These are phyloP conservation scores for Alternaria consortialis DNA, from an alignment of 2,329 filamentous ascomycete genomes.

Conservation along the genomic window DNA sequence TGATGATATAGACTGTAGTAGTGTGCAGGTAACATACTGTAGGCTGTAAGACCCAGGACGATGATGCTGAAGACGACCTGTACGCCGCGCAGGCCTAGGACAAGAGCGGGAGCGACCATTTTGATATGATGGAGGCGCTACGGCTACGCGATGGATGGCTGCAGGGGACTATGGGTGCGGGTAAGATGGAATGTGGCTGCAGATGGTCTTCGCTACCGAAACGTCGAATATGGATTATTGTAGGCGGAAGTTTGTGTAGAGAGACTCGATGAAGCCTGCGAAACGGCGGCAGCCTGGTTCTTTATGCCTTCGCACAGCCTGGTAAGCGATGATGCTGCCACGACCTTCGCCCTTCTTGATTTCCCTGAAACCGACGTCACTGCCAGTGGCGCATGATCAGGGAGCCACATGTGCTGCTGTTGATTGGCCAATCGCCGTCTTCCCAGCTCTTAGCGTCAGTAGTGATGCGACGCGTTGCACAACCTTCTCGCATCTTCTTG, in stretches of 20 bases:
- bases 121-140: constrained; percentile 10
- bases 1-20: not conserved
- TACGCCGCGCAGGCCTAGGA: constrained; percentile 71
- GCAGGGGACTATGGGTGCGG: constrained; percentile 3
- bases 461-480: constrained; percentile 21
- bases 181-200: constrained; percentile 12
- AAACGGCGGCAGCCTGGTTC: constrained; percentile 22
- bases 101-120: constrained; percentile 49
- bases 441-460: constrained; percentile 2
- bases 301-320: constrained; percentile 20
- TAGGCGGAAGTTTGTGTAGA: constrained; percentile 1
- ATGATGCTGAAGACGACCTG: constrained; percentile 77
- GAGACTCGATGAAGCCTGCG: not conserved
- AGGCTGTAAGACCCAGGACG: constrained; percentile 78
- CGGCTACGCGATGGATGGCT: constrained; percentile 4
- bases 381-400: constrained; percentile 28
- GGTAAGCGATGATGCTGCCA: constrained; percentile 32
- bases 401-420: not conserved
- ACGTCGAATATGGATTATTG: not conserved
- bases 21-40: constrained; percentile 63
- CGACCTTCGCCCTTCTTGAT: constrained; percentile 15
- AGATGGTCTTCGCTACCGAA: constrained; percentile 2
- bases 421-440: constrained; percentile 24
- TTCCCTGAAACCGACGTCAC: constrained; percentile 17
- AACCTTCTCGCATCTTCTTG: constrained; percentile 15